These are phyloP conservation scores for Salix arbutifolia DNA, from an alignment of 345 rosid species.

Conservation along the genomic window DNA sequence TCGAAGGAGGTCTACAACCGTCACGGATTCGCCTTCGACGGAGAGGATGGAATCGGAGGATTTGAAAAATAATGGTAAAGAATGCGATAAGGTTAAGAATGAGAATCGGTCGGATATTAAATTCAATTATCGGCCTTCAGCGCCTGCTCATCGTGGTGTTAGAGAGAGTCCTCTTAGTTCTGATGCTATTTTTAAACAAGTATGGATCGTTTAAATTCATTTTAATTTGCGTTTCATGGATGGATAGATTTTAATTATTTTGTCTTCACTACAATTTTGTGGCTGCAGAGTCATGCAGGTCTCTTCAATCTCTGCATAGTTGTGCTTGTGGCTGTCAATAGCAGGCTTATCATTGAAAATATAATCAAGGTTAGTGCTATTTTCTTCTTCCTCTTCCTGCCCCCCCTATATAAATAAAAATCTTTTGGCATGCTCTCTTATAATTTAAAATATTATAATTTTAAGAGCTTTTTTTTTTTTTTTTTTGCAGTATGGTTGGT, in stretches of 20 bases:
- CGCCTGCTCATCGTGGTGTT: conserved; percentile 67
- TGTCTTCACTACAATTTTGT: not conserved
- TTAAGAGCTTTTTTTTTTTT: not conserved
- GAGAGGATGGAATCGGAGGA: not conserved
- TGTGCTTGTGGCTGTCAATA: conserved; percentile 92
- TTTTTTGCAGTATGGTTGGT: conserved; percentile 85
- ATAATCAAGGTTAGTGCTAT: conserved; percentile 68
- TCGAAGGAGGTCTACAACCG: conserved; percentile 33
- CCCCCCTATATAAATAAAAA: too few relatives aligned
- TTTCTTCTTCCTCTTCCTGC: not conserved
- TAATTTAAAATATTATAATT: too few relatives aligned
- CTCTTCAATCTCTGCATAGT: conserved; percentile 94
- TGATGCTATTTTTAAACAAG: conserved; percentile 80
- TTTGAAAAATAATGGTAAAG: conserved; percentile 2
- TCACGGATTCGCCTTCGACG: conserved; percentile 5
- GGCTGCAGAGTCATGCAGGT: conserved; percentile 93
- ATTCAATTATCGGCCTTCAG: conserved; percentile 61
- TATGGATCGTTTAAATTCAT: conserved; percentile 1
- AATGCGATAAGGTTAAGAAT: not conserved
- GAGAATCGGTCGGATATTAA: conserved; percentile 33
- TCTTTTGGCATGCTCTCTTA: not conserved
- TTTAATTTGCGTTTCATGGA: not conserved
- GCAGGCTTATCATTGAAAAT: conserved; percentile 94
- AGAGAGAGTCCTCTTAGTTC: conserved; percentile 93
- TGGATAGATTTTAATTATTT: too few relatives aligned